phyloP scores from a whole-genome alignment of 768 basidiomycete species.

The Russula compacta region DNA sequence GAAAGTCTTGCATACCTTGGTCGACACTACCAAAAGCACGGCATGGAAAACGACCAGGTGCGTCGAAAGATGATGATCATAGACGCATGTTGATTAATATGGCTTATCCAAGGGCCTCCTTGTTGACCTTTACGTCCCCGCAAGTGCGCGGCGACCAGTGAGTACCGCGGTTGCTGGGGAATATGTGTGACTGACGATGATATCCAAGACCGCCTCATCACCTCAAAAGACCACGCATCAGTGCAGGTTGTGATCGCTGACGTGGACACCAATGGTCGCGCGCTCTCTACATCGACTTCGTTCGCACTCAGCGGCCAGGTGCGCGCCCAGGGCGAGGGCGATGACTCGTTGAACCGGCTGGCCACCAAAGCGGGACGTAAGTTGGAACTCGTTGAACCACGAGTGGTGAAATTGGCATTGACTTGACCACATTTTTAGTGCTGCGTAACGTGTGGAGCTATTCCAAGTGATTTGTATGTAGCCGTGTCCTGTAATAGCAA shows the following conservation, averaged over 20 bases:
- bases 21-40: conserved; percentile 12
- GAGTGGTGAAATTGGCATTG: background rate
- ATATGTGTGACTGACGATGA: background rate
- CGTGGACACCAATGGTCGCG: conserved; percentile 84
- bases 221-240: conserved; percentile 97
- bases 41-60: conserved; percentile 91
- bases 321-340: conserved; percentile 90
- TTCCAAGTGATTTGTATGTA: conserved; percentile 60
- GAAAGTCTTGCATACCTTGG: too few relatives aligned
- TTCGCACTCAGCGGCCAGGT: conserved; percentile 95
- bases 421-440: conserved; percentile 41
- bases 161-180: conserved; percentile 28
- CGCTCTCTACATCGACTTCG: conserved; percentile 70
- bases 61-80: conserved; percentile 20
- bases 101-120: conserved; percentile 69
- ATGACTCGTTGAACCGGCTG: conserved; percentile 93
- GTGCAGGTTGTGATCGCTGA: conserved; percentile 94
- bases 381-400: conserved; percentile 28
- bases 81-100: background rate
- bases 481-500: conserved; percentile 6
- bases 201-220: conserved; percentile 85
- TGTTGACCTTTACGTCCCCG: conserved; percentile 99
- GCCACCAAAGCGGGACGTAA: conserved; percentile 91
- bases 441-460: conserved; percentile 95
- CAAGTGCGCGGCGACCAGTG: conserved; percentile 97